Conservation (phyloP, 1,284 basidiomycete species). For the Coriolopsis trogii region DNA sequence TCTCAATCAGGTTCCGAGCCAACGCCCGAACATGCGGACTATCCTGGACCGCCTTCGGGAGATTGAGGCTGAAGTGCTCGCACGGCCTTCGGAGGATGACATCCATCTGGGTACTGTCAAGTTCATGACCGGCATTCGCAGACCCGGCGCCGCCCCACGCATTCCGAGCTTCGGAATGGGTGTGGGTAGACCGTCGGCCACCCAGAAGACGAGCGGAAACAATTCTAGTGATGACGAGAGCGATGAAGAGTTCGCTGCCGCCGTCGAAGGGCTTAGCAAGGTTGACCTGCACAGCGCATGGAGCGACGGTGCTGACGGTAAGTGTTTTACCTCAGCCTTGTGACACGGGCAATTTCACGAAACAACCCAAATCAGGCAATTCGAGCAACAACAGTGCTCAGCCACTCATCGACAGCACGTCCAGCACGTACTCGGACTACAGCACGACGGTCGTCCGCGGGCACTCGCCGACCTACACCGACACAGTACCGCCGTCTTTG, state of each 20-base stretch:
- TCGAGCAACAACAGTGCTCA: conserved; percentile 47
- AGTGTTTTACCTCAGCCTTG: conserved; percentile 22
- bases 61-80: conserved; percentile 82
- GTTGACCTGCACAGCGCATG: conserved; percentile 54
- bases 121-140: conserved; percentile 66
- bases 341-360: background rate
- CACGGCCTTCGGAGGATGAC: conserved; percentile 66
- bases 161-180: conserved; percentile 88
- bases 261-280: conserved; percentile 57
- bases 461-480: conserved; percentile 42
- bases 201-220: conserved; percentile 24
- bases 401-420: conserved; percentile 57
- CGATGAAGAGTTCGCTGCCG: conserved; percentile 73
- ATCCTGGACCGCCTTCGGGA: conserved; percentile 75
- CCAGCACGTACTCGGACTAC: conserved; percentile 57
- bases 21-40: conserved; percentile 76
- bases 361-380: conserved; percentile 31
- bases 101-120: conserved; percentile 86
- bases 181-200: conserved; percentile 57
- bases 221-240: conserved; percentile 57
- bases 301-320: conserved; percentile 46
- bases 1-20: conserved; percentile 64
- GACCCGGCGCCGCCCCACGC: conserved; percentile 62
- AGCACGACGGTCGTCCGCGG: conserved; percentile 68
- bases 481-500: conserved; percentile 54